phyloP scores from a whole-genome alignment of 2,329 filamentous ascomycete species.

The Xylariaceae sp. region DNA sequence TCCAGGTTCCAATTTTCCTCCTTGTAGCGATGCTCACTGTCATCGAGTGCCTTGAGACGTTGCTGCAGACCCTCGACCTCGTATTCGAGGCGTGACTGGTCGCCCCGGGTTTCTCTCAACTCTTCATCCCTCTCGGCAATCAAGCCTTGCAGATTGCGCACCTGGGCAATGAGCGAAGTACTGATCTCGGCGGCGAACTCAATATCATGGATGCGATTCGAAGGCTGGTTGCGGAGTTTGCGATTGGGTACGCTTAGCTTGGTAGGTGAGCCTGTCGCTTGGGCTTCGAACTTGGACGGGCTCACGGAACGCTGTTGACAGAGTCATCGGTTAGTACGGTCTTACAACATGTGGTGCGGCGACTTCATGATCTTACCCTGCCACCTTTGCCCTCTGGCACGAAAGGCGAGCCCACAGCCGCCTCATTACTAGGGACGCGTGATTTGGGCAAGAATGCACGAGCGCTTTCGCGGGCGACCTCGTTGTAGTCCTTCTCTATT shows the following conservation, averaged over 20 bases:
- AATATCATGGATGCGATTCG: slow-evolving; percentile 88
- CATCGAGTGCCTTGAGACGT: slow-evolving; percentile 76
- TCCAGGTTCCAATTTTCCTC: slow-evolving; percentile 99
- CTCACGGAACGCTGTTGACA: slow-evolving; percentile 60
- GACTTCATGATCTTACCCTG: slow-evolving; percentile 41
- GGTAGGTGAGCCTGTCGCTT: slow-evolving; percentile 79
- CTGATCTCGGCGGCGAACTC: slow-evolving; percentile 98
- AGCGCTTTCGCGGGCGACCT: slow-evolving; percentile 84
- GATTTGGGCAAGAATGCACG: slow-evolving; percentile 84
- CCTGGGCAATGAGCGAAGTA: slow-evolving; percentile 88
- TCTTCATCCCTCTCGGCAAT: slow-evolving; percentile 85
- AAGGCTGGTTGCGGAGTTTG: slow-evolving; percentile 84
- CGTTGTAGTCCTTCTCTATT: slow-evolving; percentile 92
- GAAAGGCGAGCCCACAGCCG: slow-evolving; percentile 48
- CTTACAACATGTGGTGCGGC: background rate
- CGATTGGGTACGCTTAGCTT: slow-evolving; percentile 85
- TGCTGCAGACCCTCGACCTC: slow-evolving; percentile 77
- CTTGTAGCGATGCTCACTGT: slow-evolving; percentile 94
- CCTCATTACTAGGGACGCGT: slow-evolving; percentile 68
- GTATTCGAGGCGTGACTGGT: slow-evolving; percentile 75
- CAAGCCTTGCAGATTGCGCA: slow-evolving; percentile 81
- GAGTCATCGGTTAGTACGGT: slow-evolving; percentile 12
- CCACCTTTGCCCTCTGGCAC: slow-evolving; percentile 49
- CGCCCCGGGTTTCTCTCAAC: slow-evolving; percentile 68
- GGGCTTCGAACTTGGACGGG: slow-evolving; percentile 76